A percentile compares a stretch with the other conserved stretches of the same genome.
Conservation (phyloP, 495 filamentous ascomycete genomes). For the Hyaloscypha hepaticicola region DNA sequence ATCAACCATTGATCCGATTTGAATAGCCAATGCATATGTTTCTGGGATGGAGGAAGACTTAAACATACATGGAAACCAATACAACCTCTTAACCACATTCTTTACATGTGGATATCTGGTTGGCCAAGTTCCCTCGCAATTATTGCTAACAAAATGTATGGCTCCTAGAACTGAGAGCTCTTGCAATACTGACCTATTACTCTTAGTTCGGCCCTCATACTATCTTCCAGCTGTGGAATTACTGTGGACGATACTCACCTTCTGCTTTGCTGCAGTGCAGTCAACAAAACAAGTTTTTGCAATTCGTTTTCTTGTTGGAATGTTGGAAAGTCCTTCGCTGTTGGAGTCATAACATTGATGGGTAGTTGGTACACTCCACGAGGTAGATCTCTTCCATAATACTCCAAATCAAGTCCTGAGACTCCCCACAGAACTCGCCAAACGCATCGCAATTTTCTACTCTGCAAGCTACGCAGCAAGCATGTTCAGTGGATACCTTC, state of each 20-base stretch:
- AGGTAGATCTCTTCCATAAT: neutral
- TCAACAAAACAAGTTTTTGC: constrained; percentile 4
- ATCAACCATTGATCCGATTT: no score
- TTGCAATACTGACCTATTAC: neutral
- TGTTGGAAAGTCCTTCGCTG: constrained; percentile 12
- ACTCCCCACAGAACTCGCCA: neutral
- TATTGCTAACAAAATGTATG: constrained; percentile 2
- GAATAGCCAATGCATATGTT: neutral
- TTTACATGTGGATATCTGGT: neutral
- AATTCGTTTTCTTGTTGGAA: constrained; percentile 3
- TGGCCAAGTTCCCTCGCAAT: neutral
- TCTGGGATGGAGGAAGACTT: constrained; percentile 4
- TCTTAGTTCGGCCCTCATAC: neutral
- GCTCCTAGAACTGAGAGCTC: neutral
- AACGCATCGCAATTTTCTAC: constrained; percentile 51
- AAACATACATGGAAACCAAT: constrained; percentile 8
- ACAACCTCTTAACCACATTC: neutral
- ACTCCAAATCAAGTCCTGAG: neutral
- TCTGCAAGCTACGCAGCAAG: constrained; percentile 46
- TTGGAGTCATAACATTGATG: neutral
- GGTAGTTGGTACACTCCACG: neutral
- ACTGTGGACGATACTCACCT: neutral
- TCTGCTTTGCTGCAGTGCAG: neutral
- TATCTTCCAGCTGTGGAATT: neutral
- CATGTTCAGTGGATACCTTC: constrained; percentile 49